These are phyloP conservation scores for Fusarium sp. DNA, from an alignment of 2,329 filamentous ascomycete species.

Conservation along the genomic window DNA sequence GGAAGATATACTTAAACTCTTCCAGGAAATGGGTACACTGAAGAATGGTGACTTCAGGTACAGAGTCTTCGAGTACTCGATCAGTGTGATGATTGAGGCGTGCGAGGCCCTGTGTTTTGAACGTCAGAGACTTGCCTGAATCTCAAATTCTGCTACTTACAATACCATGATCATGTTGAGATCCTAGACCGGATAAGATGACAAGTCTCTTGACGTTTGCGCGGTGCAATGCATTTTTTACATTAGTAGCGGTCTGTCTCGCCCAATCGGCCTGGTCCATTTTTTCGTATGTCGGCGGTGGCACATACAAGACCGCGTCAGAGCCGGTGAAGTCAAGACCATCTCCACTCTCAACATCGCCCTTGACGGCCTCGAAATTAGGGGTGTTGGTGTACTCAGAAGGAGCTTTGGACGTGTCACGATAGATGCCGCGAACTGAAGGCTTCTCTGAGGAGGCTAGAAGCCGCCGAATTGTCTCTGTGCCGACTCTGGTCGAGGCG, in stretches of 20 bases:
- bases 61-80: conserved; percentile 10
- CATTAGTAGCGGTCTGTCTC: conserved; percentile 31
- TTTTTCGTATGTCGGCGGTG: conserved; percentile 44
- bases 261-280: conserved; percentile 38
- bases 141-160: conserved; percentile 21
- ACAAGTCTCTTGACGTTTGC: conserved; percentile 32
- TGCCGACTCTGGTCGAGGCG: conserved; percentile 45
- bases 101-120: conserved; percentile 36
- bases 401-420: conserved; percentile 42
- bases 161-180: conserved; percentile 42
- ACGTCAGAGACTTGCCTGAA: accelerated
- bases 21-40: conserved; percentile 33
- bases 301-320: conserved; percentile 47
- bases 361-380: conserved; percentile 41
- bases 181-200: conserved; percentile 41
- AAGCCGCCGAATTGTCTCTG: conserved; percentile 42
- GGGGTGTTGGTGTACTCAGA: conserved; percentile 40
- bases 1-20: conserved; percentile 24
- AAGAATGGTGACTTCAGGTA: conserved; percentile 26
- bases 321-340: conserved; percentile 43
- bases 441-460: conserved; percentile 33
- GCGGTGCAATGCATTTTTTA: conserved; percentile 33
- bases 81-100: conserved; percentile 32
- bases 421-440: conserved; percentile 43
- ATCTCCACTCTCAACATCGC: conserved; percentile 40